Percentiles rank a stretch among this genome's conserved stretches.
Evolutionary conservation across 2,329 filamentous ascomycete genomes (phyloP).

Genomic region (Knufia fluminis): DNA sequence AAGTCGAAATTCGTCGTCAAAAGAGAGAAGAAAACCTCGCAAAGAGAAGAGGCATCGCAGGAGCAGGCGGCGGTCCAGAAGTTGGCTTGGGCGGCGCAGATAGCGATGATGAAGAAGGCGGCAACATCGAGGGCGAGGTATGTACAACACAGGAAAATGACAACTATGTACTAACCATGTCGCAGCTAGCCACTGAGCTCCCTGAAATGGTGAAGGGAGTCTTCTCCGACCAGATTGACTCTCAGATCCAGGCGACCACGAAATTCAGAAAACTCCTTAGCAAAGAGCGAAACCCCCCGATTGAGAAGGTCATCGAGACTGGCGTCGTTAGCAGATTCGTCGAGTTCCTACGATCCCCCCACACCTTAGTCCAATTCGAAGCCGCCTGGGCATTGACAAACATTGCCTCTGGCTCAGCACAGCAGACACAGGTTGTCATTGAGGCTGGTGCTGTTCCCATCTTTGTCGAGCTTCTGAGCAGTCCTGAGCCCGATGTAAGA

Average conservation of each 20-base stretch:
- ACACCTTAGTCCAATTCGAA: constrained; percentile 97
- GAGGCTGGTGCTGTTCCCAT: constrained; percentile 97
- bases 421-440: constrained; percentile 97
- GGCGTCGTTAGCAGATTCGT: constrained; percentile 96
- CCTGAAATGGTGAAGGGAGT: constrained; percentile 97
- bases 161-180: constrained; percentile 12
- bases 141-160: constrained; percentile 26
- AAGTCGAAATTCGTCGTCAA: constrained; percentile 97
- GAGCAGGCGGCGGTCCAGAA: constrained; percentile 51
- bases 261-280: constrained; percentile 97
- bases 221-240: constrained; percentile 97
- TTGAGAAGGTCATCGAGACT: constrained; percentile 98
- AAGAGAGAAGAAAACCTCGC: constrained; percentile 98
- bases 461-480: constrained; percentile 90
- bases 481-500: constrained; percentile 92
- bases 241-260: constrained; percentile 93
- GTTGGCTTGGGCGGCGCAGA: constrained; percentile 73
- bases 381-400: constrained; percentile 98
- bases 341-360: constrained; percentile 93
- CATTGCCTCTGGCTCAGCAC: constrained; percentile 93
- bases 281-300: constrained; percentile 97
- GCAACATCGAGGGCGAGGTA: constrained; percentile 95
- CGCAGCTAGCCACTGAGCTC: constrained; percentile 89
- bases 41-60: constrained; percentile 90
- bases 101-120: constrained; percentile 86